A percentile compares a stretch with the other conserved stretches of the same genome.
Evolutionary conservation across 805 yeast genomes (phyloP).

Genomic region (Pichia manshurica): DNA sequence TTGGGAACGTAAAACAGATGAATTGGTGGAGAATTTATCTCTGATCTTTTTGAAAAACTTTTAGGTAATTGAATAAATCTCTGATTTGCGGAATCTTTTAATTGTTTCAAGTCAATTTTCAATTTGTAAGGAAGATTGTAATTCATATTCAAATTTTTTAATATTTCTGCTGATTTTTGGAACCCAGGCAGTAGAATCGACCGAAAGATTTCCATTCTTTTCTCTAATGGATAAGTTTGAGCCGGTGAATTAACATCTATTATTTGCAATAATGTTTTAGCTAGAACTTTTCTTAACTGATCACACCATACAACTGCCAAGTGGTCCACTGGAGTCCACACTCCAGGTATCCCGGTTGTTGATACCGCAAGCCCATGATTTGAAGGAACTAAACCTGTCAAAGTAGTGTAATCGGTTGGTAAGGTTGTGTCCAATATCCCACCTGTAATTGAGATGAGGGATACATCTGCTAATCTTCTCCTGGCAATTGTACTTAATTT

Average conservation of each 20-base stretch:
- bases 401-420: constrained; percentile 85
- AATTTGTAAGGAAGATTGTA: constrained; percentile 23
- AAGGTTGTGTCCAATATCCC: constrained; percentile 72
- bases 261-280: constrained; percentile 53
- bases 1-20: constrained; percentile 31
- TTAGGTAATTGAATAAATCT: constrained; percentile 27
- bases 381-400: constrained; percentile 65
- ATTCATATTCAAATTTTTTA: constrained; percentile 28
- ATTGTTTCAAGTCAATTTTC: constrained; percentile 30
- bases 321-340: constrained; percentile 94
- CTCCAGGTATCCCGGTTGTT: constrained; percentile 81
- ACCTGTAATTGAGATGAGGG: constrained; percentile 84
- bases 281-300: constrained; percentile 65
- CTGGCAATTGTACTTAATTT: constrained; percentile 33
- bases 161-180: constrained; percentile 29
- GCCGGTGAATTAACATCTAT: constrained; percentile 42
- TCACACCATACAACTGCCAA: constrained; percentile 96
- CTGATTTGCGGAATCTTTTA: constrained; percentile 28
- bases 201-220: constrained; percentile 57
- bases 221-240: constrained; percentile 46
- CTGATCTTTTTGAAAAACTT: constrained; percentile 16
- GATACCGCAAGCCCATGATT: constrained; percentile 76
- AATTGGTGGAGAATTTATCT: constrained; percentile 25
- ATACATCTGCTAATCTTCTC: constrained; percentile 47
- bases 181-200: constrained; percentile 47